Evolutionary conservation across 257 asterid species (phyloP).

Genomic region (Gentiana dahurica): DNA sequence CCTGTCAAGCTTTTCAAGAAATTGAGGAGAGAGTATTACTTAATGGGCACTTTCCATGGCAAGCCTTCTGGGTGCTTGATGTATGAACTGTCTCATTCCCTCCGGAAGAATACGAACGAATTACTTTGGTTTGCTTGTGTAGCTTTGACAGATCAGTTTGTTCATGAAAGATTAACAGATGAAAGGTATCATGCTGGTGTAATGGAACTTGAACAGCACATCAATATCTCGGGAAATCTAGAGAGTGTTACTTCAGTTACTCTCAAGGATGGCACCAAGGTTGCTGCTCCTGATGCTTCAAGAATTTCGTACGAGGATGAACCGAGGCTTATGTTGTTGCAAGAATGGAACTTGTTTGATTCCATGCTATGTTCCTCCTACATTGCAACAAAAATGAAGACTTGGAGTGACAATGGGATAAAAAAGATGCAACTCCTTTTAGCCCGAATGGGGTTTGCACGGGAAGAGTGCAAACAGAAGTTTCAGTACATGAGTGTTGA

Average conservation of each 20-base stretch:
- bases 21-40: slow-evolving; percentile 68
- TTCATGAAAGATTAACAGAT: slow-evolving; percentile 81
- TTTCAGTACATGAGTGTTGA: slow-evolving; percentile 86
- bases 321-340: slow-evolving; percentile 84
- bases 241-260: slow-evolving; percentile 71
- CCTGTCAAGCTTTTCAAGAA: slow-evolving; percentile 62
- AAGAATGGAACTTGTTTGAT: slow-evolving; percentile 97
- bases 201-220: slow-evolving; percentile 90
- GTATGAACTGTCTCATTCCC: slow-evolving; percentile 75
- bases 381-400: slow-evolving; percentile 81
- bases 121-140: slow-evolving; percentile 96
- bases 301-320: slow-evolving; percentile 78
- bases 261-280: slow-evolving; percentile 90
- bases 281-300: slow-evolving; percentile 65
- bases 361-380: slow-evolving; percentile 94
- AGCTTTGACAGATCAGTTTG: slow-evolving; percentile 89
- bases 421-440: slow-evolving; percentile 87
- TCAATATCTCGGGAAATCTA: slow-evolving; percentile 77
- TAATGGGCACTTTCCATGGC: slow-evolving; percentile 89
- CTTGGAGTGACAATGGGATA: slow-evolving; percentile 94
- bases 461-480: slow-evolving; percentile 91
- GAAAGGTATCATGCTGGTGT: slow-evolving; percentile 88
- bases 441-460: slow-evolving; percentile 91
- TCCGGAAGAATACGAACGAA: slow-evolving; percentile 69
- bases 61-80: slow-evolving; percentile 96